Conservation (phyloP, 2,329 filamentous ascomycete species). For the Pseudogymnoascus sp. region DNA sequence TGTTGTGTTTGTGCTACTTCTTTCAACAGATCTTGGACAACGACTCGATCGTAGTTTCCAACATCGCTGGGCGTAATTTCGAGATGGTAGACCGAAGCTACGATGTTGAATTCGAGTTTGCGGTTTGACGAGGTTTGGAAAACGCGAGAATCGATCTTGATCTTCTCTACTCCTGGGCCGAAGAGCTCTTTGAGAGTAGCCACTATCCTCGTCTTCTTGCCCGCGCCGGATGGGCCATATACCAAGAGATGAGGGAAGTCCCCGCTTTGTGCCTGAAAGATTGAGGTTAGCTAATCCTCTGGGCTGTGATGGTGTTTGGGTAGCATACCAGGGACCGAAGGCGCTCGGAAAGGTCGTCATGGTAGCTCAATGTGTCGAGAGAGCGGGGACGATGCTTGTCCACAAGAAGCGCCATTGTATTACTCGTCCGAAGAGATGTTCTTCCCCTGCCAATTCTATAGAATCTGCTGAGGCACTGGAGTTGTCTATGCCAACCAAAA, state of each 20-base stretch:
- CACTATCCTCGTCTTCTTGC: slow-evolving; percentile 95
- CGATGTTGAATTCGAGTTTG: slow-evolving; percentile 99
- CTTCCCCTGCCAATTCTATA: not conserved
- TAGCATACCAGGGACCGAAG: slow-evolving; percentile 72
- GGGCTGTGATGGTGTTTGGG: not conserved
- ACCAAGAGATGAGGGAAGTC: slow-evolving; percentile 97
- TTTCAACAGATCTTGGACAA: slow-evolving; percentile 91
- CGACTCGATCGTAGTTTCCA: slow-evolving; percentile 91
- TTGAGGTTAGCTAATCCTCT: slow-evolving; percentile 15
- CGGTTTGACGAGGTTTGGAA: slow-evolving; percentile 95
- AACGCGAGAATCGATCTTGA: slow-evolving; percentile 95
- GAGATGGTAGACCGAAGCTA: slow-evolving; percentile 92
- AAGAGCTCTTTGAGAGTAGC: slow-evolving; percentile 93
- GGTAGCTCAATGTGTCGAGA: slow-evolving; percentile 76
- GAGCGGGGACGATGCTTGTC: slow-evolving; percentile 69
- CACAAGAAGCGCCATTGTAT: slow-evolving; percentile 59
- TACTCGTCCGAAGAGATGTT: slow-evolving; percentile 1
- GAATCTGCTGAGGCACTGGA: not conserved
- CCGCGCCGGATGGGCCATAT: slow-evolving; percentile 91
- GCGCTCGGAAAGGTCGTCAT: slow-evolving; percentile 79
- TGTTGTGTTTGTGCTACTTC: slow-evolving; percentile 98
- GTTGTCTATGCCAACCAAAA: not conserved
- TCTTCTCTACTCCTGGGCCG: slow-evolving; percentile 96
- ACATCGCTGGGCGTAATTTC: slow-evolving; percentile 98
- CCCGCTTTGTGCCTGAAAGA: slow-evolving; percentile 75